phyloP scores from a whole-genome alignment of 768 basidiomycete species.

The Naganishia onofrii region DNA sequence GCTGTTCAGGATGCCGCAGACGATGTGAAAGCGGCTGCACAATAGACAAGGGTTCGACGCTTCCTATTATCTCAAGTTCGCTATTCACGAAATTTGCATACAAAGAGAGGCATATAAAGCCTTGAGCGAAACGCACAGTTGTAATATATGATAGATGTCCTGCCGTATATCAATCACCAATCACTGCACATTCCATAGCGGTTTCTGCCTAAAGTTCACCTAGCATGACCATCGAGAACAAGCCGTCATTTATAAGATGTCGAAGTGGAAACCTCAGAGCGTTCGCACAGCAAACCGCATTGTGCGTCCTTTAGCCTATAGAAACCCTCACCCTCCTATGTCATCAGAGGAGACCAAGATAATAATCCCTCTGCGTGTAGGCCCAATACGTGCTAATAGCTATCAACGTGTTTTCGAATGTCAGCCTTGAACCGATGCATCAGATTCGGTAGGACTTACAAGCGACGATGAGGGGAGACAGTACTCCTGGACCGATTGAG shows the following conservation, averaged over 20 bases:
- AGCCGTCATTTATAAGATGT: neutral
- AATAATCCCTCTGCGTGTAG: conserved; percentile 17
- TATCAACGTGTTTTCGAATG: neutral
- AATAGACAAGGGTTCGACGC: neutral
- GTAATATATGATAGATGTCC: neutral
- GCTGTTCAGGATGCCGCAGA: neutral
- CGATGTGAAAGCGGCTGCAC: conserved; percentile 4
- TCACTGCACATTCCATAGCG: too few relatives aligned
- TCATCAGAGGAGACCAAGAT: conserved; percentile 8
- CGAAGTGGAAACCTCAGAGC: neutral
- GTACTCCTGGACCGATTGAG: conserved; percentile 60
- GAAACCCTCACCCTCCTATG: neutral
- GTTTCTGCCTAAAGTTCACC: too few relatives aligned
- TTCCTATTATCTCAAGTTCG: neutral
- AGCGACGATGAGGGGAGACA: conserved; percentile 78
- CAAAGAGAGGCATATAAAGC: neutral
- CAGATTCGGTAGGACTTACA: conserved; percentile 59
- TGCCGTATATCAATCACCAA: neutral
- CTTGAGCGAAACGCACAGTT: neutral
- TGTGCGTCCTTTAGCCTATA: neutral
- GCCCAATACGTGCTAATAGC: conserved; percentile 23
- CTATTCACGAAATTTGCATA: neutral
- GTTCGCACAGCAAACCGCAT: neutral
- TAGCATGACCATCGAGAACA: neutral
- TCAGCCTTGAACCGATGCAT: neutral